These are phyloP conservation scores for Hygrophila difformis DNA, from an alignment of 257 asterid species.

Conservation along the genomic window DNA sequence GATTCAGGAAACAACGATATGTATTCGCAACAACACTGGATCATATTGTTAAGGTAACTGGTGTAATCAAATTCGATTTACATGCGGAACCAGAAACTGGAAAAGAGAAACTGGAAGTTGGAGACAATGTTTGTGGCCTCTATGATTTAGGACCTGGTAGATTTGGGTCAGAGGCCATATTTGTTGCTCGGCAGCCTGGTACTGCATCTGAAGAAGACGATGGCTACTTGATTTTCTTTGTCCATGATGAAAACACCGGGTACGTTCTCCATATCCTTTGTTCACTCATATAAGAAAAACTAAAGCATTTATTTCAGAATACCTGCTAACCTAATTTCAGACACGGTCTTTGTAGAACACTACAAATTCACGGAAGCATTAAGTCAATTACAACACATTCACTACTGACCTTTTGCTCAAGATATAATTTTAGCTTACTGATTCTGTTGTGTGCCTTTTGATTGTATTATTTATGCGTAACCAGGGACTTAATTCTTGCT, in stretches of 20 bases:
- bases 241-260: constrained; percentile 83
- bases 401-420: no score
- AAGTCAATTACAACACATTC: no score
- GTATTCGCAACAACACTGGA: constrained; percentile 81
- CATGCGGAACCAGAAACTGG: constrained; percentile 71
- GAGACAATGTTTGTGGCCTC: constrained; percentile 82
- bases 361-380: no score
- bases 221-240: constrained; percentile 94
- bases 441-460: no score
- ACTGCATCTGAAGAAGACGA: constrained; percentile 78
- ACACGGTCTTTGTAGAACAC: no score
- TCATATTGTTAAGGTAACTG: constrained; percentile 79
- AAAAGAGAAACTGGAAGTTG: constrained; percentile 81
- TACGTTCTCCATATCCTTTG: constrained; percentile 23
- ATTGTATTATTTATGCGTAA: no score
- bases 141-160: constrained; percentile 81
- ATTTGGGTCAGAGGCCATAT: constrained; percentile 93
- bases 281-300: background rate
- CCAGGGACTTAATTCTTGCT: no score
- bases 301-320: no score
- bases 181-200: constrained; percentile 73
- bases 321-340: no score
- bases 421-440: no score
- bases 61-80: constrained; percentile 83
- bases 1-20: constrained; percentile 75